A percentile compares a stretch with the other conserved stretches of the same genome.
Conservation (phyloP, 352 stramenopile genomes). For the Phytophthora foliorum region DNA sequence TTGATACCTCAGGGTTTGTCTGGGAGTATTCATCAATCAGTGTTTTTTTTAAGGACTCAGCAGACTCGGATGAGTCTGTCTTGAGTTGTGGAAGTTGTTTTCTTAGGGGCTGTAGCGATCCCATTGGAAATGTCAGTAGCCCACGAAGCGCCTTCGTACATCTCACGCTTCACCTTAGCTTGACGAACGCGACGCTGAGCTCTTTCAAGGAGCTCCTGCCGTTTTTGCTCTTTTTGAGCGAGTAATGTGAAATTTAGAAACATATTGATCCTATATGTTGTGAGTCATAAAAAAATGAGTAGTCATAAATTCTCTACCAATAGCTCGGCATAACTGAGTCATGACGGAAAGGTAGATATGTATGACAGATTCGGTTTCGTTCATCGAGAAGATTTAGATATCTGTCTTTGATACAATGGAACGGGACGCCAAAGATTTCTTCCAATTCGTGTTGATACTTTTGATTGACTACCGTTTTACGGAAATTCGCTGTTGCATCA, state of each 20-base stretch:
- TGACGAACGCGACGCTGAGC: not conserved
- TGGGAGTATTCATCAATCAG: slow-evolving; percentile 24
- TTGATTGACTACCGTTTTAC: slow-evolving; percentile 6
- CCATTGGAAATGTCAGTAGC: not conserved
- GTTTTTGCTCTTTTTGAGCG: no score
- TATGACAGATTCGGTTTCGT: not conserved
- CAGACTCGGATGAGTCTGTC: slow-evolving; percentile 15
- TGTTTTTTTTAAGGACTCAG: slow-evolving; percentile 26
- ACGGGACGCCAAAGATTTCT: slow-evolving; percentile 10
- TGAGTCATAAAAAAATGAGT: not conserved
- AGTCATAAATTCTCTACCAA: not conserved
- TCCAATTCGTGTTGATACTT: slow-evolving; percentile 10
- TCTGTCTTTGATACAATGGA: slow-evolving; percentile 4
- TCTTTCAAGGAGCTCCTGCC: no score
- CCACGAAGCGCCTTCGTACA: not conserved
- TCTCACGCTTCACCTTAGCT: not conserved
- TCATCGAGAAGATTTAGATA: slow-evolving; percentile 8
- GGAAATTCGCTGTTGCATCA: slow-evolving; percentile 13
- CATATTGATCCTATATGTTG: not conserved
- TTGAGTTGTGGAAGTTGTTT: slow-evolving; percentile 23
- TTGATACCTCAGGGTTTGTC: slow-evolving; percentile 26
- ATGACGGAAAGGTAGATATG: not conserved
- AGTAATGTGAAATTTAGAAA: not conserved
- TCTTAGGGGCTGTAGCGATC: not conserved
- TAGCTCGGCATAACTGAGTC: not conserved